Evolutionary conservation across 805 yeast species (phyloP), one percentile per base, ranked within the genome.

Genomic region (Pichia paraexigua): DNA sequence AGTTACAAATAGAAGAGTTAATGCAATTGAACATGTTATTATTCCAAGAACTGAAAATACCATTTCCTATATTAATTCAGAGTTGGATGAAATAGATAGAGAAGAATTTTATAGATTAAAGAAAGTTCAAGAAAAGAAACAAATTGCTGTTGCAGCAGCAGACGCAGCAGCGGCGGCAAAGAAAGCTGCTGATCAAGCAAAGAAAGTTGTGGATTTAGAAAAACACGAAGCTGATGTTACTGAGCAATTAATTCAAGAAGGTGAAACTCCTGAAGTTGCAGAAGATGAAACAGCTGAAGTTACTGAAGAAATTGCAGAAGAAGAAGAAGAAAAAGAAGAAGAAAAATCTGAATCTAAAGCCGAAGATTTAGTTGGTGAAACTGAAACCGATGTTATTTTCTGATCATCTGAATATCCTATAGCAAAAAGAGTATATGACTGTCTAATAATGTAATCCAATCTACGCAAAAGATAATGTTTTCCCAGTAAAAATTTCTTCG

Each of bases 31-130:
- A 73, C 98, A 92, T 65, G 98, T 92, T 45, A 91, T 92, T 62
- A 92, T 92, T 55, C 99, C 99, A 60, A 81, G 98, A 71, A 94
- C 98, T 2, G 97, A 94, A 69, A 92, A 92, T 71, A 92, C 99
- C 28, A 92, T 92, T 63, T 69, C 77, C 48, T 81, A 92, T 71
- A 92, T 92, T 75, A 91, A 90, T 69, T 87, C 96, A 35, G 99
- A 92, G 70, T 79, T 92, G 65, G 99, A 94, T 71, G 99, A 92
- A 72, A 78, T 94, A 68, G 98, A 94, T 68, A 86, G 99, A 78
- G 99, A 92, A 72, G 99, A 92, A 71, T 92, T 92, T 66, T 94
- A 91, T 73, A 78, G 99, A 63, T 80, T 92, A 73, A 94, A 94
- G 76, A 92, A 92, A 71, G 97, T 92, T 49, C 96, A 90, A 69